phyloP scores from a whole-genome alignment of 2,329 filamentous ascomycete species.

The Sporothrix curviconia region DNA sequence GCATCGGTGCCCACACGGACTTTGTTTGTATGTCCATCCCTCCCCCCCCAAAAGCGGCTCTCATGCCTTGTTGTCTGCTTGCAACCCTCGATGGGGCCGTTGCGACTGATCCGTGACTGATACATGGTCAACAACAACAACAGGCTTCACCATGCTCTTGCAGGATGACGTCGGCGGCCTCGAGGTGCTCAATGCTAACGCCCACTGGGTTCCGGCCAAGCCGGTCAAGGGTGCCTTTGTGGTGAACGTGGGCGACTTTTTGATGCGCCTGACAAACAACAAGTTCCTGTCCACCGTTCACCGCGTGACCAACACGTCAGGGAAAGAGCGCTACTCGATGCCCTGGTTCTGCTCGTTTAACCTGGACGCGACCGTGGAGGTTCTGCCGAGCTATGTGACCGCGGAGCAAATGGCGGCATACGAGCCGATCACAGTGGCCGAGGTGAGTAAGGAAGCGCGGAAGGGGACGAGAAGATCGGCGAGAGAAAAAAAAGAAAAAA shows the following conservation, averaged over 20 bases:
- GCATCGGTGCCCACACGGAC: conserved; percentile 14
- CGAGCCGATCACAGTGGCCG: conserved; percentile 11
- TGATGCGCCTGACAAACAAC: conserved; percentile 12
- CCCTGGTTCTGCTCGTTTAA: conserved; percentile 15
- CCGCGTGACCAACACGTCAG: conserved; percentile 9
- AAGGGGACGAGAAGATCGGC: too few relatives aligned
- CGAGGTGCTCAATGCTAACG: conserved; percentile 12
- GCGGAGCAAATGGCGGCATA: conserved; percentile 4
- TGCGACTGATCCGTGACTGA: neutral
- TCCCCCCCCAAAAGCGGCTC: too few relatives aligned
- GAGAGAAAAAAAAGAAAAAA: too few relatives aligned
- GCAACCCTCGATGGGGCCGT: too few relatives aligned
- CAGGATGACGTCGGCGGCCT: conserved; percentile 14
- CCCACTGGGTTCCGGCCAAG: neutral
- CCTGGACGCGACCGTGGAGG: conserved; percentile 11
- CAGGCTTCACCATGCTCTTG: conserved; percentile 14
- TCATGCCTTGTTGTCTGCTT: too few relatives aligned
- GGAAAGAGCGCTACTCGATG: conserved; percentile 13
- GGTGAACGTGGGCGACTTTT: conserved; percentile 13
- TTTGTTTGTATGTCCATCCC: conserved; percentile 8
- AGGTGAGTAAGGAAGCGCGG: too few relatives aligned
- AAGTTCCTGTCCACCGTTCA: conserved; percentile 14
- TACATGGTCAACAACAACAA: neutral
- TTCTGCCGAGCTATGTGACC: conserved; percentile 9
- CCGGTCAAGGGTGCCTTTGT: conserved; percentile 7